Conservation (phyloP, 495 filamentous ascomycete genomes). For the Cryomyces minteri region DNA sequence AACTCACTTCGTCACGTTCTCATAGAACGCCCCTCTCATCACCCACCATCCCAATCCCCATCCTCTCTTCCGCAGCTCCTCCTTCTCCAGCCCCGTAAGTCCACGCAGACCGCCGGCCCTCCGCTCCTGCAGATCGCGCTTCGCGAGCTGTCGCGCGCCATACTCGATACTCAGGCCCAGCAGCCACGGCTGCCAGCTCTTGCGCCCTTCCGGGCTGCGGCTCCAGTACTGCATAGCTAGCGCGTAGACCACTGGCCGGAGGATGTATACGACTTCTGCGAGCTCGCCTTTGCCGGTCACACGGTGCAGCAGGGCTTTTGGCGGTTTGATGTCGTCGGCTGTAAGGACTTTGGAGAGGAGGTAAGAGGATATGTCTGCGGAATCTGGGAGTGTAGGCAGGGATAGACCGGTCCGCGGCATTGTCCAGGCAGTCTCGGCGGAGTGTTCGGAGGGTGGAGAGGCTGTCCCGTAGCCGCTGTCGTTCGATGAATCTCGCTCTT, state of each 20-base stretch:
- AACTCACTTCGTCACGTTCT: constrained; percentile 67
- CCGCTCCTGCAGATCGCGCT: constrained; percentile 46
- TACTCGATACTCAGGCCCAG: constrained; percentile 77
- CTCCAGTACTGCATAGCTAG: constrained; percentile 56
- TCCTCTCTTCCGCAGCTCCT: constrained; percentile 67
- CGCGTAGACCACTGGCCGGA: constrained; percentile 79
- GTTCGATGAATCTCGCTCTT: constrained; percentile 32
- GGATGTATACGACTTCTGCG: constrained; percentile 78
- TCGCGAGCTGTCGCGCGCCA: constrained; percentile 66
- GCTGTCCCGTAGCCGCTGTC: constrained; percentile 4
- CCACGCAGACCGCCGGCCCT: constrained; percentile 48
- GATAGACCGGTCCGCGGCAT: constrained; percentile 86
- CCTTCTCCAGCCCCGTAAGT: constrained; percentile 67
- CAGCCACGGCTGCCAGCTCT: constrained; percentile 76
- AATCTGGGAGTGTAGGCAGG: constrained; percentile 62
- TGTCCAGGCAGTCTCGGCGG: constrained; percentile 41
- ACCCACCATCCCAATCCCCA: constrained; percentile 91
- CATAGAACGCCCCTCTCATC: constrained; percentile 90
- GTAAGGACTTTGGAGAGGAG: constrained; percentile 83
- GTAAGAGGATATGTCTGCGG: constrained; percentile 64
- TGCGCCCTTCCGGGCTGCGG: constrained; percentile 31
- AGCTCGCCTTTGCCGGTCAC: constrained; percentile 52
- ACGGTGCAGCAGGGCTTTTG: constrained; percentile 59
- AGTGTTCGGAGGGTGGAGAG: constrained; percentile 22
- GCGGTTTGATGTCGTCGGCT: constrained; percentile 88